Percentiles rank a stretch among this genome's conserved stretches.
Evolutionary conservation across 352 stramenopile genomes (phyloP).

Genomic region (Blastocystis sp.): DNA sequence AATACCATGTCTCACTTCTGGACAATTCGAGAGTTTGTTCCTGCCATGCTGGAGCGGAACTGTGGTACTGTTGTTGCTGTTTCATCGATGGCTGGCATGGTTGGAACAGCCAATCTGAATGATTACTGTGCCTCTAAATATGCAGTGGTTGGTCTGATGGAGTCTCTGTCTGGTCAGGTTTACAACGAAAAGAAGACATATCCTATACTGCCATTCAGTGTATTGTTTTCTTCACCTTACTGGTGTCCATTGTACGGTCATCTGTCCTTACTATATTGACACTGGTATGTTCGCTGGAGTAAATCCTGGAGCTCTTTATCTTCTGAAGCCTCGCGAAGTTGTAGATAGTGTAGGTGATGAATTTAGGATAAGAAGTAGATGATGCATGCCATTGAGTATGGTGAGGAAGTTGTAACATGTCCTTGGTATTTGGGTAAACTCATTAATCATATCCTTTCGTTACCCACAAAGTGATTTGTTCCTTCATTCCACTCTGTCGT

Average conservation of each 20-base stretch:
- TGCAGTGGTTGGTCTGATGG: slow-evolving; percentile 68
- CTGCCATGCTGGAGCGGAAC: slow-evolving; percentile 67
- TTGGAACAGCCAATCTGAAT: slow-evolving; percentile 66
- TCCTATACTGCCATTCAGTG: slow-evolving; percentile 63
- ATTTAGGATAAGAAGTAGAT: not conserved
- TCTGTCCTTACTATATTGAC: slow-evolving; percentile 64
- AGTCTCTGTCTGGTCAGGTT: slow-evolving; percentile 67
- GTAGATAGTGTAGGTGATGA: not conserved
- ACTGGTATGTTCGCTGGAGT: slow-evolving; percentile 66
- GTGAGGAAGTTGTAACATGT: slow-evolving; percentile 16
- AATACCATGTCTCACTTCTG: slow-evolving; percentile 67
- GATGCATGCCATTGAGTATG: slow-evolving; percentile 26
- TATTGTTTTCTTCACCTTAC: not conserved
- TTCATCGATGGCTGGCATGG: slow-evolving; percentile 65
- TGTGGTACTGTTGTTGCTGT: slow-evolving; percentile 66
- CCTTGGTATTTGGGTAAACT: not conserved
- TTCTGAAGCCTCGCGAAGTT: not conserved
- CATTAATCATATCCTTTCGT: slow-evolving; percentile 16
- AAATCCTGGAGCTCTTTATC: not conserved
- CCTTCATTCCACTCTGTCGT: not conserved
- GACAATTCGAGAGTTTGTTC: slow-evolving; percentile 68
- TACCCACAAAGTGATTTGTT: not conserved
- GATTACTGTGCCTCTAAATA: slow-evolving; percentile 70
- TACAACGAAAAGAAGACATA: slow-evolving; percentile 64
- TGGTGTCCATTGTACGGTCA: not conserved